Evolutionary conservation across 2,329 filamentous ascomycete genomes (phyloP), one percentile per base, ranked within the genome.

Genomic region (Blumeria graminis): DNA sequence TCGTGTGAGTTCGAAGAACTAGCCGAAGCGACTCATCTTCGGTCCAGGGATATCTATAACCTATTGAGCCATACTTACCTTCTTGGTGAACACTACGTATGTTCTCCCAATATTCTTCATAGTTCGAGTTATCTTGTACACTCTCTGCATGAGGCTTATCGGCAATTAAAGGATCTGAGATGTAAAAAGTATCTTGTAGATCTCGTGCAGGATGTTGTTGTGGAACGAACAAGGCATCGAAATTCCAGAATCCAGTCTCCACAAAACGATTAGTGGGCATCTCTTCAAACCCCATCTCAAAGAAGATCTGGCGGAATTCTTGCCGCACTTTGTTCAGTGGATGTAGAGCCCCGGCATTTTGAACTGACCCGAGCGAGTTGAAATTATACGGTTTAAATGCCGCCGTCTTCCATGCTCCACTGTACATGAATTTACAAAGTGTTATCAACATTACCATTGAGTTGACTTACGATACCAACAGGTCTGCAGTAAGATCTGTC

Each of bases 211-310:
- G 92, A 69, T 98, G 92, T 75, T 98, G 92, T 71, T 94, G 92
- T 34, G 90, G 90, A 56, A 96, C 90, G 69, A 90, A 95, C 60
- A 98, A 86, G 28, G 89, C 81, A 67, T 96, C 90, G 69, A 96
- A 96, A 71, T 96, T 96, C 88, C 92, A 98, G 81, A 96, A 95
- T 51, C 90, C 89, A 11, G 89, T 90, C 72, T 98, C 92, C 60
- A 96, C 89, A 68, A 82, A 95, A 68, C 86, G 80, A 71, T 84
- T 84, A 54, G 90, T 95, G 13, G 89, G 86, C 92, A 98, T 96
- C 74, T 98, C 92, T 65, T 90, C 82, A 73, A 96, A 98, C 56
- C 90, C 92, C 82, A 94, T 94, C 68, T 94, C 88, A 71, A 98
- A 96, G 80, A 98, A 98, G 68, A 98, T 95, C 67, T 92, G 85